Conservation (phyloP, 306 rosid species). For the Rosa lucieae region DNA sequence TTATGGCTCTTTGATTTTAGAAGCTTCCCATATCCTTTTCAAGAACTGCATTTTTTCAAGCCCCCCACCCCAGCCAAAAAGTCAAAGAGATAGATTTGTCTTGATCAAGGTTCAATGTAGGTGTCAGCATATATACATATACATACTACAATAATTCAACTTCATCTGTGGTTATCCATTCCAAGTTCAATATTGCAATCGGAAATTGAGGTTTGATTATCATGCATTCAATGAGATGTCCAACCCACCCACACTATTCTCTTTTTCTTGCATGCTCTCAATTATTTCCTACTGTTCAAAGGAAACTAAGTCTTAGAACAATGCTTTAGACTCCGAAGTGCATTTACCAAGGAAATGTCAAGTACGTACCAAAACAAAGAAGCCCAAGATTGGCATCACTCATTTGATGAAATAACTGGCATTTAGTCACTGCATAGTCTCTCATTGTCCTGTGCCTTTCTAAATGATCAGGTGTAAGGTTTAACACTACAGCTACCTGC, state of each 20-base stretch:
- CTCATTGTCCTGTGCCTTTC: slow-evolving; percentile 37
- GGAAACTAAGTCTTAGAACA: not conserved
- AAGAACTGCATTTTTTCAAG: too few species aligned
- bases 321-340: not conserved
- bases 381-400: slow-evolving; percentile 25
- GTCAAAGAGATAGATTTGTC: too few species aligned
- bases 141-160: too few species aligned
- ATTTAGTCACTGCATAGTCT: slow-evolving; percentile 27
- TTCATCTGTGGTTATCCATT: not conserved
- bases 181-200: not conserved
- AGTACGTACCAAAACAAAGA: slow-evolving; percentile 28
- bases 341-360: not conserved
- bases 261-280: not conserved
- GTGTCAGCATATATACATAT: too few species aligned
- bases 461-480: slow-evolving; percentile 42
- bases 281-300: not conserved
- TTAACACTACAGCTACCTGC: slow-evolving; percentile 35
- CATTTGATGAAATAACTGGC: slow-evolving; percentile 32
- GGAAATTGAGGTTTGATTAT: not conserved
- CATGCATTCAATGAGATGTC: not conserved
- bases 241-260: not conserved
- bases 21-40: too few species aligned
- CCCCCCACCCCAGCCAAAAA: too few species aligned
- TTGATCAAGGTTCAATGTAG: too few species aligned
- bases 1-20: too few species aligned